Percentiles rank a stretch among this genome's conserved stretches.
phyloP scores from a whole-genome alignment of 192 early-diverging fungal species.

The Linnemannia exigua region DNA sequence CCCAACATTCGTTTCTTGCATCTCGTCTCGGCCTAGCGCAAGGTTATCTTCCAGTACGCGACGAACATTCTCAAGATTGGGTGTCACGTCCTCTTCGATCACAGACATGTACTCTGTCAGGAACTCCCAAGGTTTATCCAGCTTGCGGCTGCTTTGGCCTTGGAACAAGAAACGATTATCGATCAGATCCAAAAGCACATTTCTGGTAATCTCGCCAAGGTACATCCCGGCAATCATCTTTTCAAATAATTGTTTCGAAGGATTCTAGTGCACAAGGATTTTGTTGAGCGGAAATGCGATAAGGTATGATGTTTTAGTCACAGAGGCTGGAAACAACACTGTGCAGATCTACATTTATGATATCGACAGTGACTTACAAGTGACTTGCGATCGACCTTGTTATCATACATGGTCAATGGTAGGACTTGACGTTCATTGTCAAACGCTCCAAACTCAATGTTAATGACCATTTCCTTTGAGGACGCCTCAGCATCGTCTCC shows the following conservation, averaged over 20 bases:
- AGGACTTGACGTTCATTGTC: slow-evolving; percentile 86
- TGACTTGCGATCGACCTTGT: slow-evolving; percentile 85
- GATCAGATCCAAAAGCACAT: slow-evolving; percentile 83
- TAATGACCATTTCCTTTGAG: slow-evolving; percentile 84
- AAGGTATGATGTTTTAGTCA: neutral
- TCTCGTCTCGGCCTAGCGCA: neutral
- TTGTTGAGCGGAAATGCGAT: neutral
- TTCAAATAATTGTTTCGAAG: slow-evolving; percentile 86
- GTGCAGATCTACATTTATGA: neutral
- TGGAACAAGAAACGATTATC: slow-evolving; percentile 82
- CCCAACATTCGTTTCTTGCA: neutral
- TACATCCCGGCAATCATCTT: slow-evolving; percentile 97
- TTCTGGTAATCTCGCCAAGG: slow-evolving; percentile 89
- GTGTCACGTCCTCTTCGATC: slow-evolving; percentile 77
- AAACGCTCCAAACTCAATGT: slow-evolving; percentile 97
- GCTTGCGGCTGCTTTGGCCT: slow-evolving; percentile 66
- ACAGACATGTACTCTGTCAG: slow-evolving; percentile 79
- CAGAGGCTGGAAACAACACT: neutral
- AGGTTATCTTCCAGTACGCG: neutral
- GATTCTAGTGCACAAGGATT: slow-evolving; percentile 63
- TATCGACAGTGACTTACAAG: slow-evolving; percentile 41
- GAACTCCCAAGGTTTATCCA: slow-evolving; percentile 79
- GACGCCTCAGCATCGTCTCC: neutral
- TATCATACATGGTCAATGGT: slow-evolving; percentile 88
- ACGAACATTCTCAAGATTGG: slow-evolving; percentile 62